A percentile compares a stretch with the other conserved stretches of the same genome.
These are phyloP conservation scores for Hydnomerulius pinastri DNA, from an alignment of 768 basidiomycete genomes.

Conservation along the genomic window DNA sequence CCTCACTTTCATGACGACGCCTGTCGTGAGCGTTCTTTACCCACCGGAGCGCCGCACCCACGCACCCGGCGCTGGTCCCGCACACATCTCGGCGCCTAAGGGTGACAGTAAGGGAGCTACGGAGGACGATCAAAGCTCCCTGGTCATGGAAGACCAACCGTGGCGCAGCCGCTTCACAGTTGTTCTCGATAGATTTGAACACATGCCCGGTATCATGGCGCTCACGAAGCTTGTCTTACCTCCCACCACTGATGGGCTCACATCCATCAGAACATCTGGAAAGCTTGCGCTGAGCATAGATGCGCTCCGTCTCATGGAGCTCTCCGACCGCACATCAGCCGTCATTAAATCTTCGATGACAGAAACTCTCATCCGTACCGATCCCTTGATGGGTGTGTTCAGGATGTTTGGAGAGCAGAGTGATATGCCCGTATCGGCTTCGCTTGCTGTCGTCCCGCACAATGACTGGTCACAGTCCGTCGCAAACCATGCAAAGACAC, in stretches of 20 bases:
- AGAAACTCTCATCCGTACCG: constrained; percentile 66
- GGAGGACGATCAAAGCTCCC: constrained; percentile 1
- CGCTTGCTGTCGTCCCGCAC: constrained; percentile 74
- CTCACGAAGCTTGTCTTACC: constrained; percentile 78
- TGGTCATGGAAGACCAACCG: constrained; percentile 3
- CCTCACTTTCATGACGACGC: constrained; percentile 88
- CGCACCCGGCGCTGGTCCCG: constrained; percentile 23
- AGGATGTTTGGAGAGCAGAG: constrained; percentile 77
- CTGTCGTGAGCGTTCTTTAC: constrained; percentile 67
- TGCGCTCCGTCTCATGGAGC: constrained; percentile 85
- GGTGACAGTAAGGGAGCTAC: not conserved
- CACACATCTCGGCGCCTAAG: not conserved
- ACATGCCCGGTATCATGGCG: constrained; percentile 88
- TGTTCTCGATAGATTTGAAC: constrained; percentile 89
- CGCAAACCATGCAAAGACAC: constrained; percentile 54
- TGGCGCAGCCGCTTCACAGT: constrained; percentile 62
- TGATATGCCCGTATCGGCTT: constrained; percentile 62
- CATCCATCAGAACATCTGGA: not conserved
- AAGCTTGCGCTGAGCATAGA: constrained; percentile 46
- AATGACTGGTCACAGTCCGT: constrained; percentile 74
- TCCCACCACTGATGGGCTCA: constrained; percentile 12
- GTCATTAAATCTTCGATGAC: constrained; percentile 81
- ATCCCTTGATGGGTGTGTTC: constrained; percentile 73
- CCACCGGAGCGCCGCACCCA: constrained; percentile 62
- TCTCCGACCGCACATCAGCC: constrained; percentile 85